Evolutionary conservation across 192 early-diverging fungal species (phyloP), one percentile per base, ranked within the genome.

Genomic region (Jimgerdemannia flammicorona): DNA sequence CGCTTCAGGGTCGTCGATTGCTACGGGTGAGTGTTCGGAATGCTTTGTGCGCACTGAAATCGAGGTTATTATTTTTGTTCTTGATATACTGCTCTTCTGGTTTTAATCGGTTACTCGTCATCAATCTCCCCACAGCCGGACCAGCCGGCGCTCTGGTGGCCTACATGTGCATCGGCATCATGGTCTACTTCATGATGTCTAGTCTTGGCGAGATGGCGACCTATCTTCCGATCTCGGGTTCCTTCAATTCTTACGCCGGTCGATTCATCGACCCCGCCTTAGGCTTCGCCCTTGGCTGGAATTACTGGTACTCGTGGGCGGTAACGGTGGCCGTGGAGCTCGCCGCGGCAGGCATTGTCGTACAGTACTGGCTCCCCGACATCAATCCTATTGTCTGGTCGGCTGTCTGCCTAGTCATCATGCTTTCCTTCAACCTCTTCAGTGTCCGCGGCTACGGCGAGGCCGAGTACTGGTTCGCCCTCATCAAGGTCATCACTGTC

Each of bases 181-280:
- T 92, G 89, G 88, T 93, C 1, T 91, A 87, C 70, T 92, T 91
- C 65, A 85, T 93, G 73, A 90, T 91, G 84, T 91, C 90, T 17
- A 92, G 89, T 59, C 85, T 97, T 69, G 96, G 93, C 65, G 96
- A 97, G 74, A 92, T 97, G 91, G 92, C 95, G 0, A 92, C 96
- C 0, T 86, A 89, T 54, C 88, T 97, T 39, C 96, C 96, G 4
- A 89, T 93, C 0, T 88, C 93, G 1, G 96, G 94, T 40, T 88
- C 91, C 10, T 96, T 96, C 76, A 93, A 91, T 70, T 91, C 89
- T 66, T 93, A 92, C 79, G 91, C 90, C 7, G 84, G 87, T 29
- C 88, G 93, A 18, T 97, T 95, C 74, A 85, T 96, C 41, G 95
- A 96, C 80, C 94, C 94, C 4, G 89, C 93, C n/a, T 79, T 93